Conservation (phyloP, 495 filamentous ascomycete species). For the Penicillium parvum region DNA sequence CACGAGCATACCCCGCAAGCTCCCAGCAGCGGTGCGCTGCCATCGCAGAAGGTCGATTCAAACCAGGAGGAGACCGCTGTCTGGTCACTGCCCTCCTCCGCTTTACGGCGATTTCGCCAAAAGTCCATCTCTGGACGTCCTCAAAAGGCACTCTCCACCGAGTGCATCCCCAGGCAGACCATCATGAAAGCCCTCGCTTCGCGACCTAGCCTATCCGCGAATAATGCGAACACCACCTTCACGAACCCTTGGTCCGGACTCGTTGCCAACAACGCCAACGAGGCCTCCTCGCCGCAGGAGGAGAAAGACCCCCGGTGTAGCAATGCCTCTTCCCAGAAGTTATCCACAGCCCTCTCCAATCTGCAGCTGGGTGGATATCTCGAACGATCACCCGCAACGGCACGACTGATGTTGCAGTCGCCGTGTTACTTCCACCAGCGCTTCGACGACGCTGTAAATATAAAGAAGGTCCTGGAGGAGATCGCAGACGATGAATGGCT, state of each 20-base stretch:
- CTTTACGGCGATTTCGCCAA: conserved; percentile 37
- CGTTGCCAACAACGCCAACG: conserved; percentile 25
- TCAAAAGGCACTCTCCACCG: conserved; percentile 61
- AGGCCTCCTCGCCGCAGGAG: conserved; percentile 25
- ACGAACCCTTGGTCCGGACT: conserved; percentile 45
- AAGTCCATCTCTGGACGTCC: conserved; percentile 46
- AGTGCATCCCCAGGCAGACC: conserved; percentile 75
- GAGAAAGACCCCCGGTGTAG: conserved; percentile 43
- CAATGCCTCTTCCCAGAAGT: conserved; percentile 52
- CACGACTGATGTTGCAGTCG: conserved; percentile 67
- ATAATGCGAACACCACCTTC: conserved; percentile 49
- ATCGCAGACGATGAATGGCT: conserved; percentile 83
- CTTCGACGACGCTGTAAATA: conserved; percentile 93
- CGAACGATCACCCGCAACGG: conserved; percentile 54
- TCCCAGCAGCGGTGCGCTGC: conserved; percentile 8
- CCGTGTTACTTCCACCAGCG: conserved; percentile 97
- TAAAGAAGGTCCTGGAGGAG: conserved; percentile 92
- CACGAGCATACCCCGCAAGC: conserved; percentile 18
- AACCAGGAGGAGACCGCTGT: conserved; percentile 30
- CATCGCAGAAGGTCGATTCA: conserved; percentile 21
- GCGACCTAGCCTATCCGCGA: conserved; percentile 51
- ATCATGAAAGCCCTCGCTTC: conserved; percentile 86
- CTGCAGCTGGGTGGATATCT: conserved; percentile 44
- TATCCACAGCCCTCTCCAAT: conserved; percentile 63
- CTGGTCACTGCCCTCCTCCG: conserved; percentile 26